A percentile compares a stretch with the other conserved stretches of the same genome.
Conservation (phyloP, 768 basidiomycete genomes). For the Termitomyces sp. region DNA sequence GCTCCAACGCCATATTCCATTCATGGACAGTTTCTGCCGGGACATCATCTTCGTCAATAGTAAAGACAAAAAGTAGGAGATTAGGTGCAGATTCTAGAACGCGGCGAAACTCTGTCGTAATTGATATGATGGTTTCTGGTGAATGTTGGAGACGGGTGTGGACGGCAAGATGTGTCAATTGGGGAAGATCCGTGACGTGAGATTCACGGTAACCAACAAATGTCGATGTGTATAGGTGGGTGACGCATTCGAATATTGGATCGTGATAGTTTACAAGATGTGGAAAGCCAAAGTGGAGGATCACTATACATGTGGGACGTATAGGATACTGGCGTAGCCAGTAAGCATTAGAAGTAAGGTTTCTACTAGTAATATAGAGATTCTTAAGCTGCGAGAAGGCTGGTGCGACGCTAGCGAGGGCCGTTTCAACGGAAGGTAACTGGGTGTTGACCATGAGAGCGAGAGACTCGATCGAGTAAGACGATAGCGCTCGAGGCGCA, state of each 20-base stretch:
- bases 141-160: conserved; percentile 15
- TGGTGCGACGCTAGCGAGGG: conserved; percentile 25
- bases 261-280: conserved; percentile 27
- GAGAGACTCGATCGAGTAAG: conserved; percentile 25
- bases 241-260: conserved; percentile 25
- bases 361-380: conserved; percentile 27
- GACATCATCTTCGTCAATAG: neutral
- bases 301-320: conserved; percentile 21
- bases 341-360: conserved; percentile 26
- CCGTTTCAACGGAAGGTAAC: conserved; percentile 27
- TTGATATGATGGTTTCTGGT: neutral
- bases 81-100: neutral
- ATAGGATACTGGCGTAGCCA: conserved; percentile 28
- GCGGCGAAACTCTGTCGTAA: neutral
- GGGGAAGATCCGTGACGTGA: conserved; percentile 23
- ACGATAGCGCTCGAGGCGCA: conserved; percentile 23
- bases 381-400: conserved; percentile 23
- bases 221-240: conserved; percentile 28
- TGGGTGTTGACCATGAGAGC: conserved; percentile 24
- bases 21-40: neutral
- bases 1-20: neutral
- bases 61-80: neutral
- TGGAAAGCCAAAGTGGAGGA: conserved; percentile 28
- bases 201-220: conserved; percentile 24
- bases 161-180: conserved; percentile 28